Evolutionary conservation across 345 rosid species (phyloP), one percentile per base, ranked within the genome.

Genomic region (Moricandia arvensis): DNA sequence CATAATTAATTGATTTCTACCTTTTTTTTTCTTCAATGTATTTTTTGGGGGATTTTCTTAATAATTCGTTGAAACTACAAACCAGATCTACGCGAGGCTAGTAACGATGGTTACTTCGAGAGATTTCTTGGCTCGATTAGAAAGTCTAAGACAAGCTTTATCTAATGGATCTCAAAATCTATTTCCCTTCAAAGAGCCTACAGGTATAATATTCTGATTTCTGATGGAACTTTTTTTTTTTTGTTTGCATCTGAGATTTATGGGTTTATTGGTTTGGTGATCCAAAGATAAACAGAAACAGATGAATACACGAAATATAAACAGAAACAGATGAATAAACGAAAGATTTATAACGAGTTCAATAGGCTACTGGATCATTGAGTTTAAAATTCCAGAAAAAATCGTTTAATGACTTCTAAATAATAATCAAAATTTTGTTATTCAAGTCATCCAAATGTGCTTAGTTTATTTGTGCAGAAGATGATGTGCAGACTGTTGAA

Each of bases 121-220:
- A 33, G 80, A 89, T 24, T 94, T 90, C 87, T 75, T 91, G 84
- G 65, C 78, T 78, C 77, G 87, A 51, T 78, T 94, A 66, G 81
- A 89, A 43, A 72, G 85, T 35, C 68, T 89, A 11, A 85, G 82
- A 69, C 82, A 75, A 37, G 84, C 82, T 38, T 81, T 91, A 24
- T 57, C 64, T 33, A 29, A 90, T 51, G 93, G 85, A 57, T 64
- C 79, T n/a, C 66, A 77, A 62, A 75, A 80, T 64, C 88, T 80
- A 54, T 94, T 90, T 68, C 98, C 97, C 27, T 94, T 94, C 78
- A 86, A 87, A 74, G 93, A 90, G 81, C 89, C 97, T 4, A 84
- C 96, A 79, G 97, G 98, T 94, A 16, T 49, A 49, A 0, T 9
- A 34, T 37, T 73, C 37, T 51, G 6, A 35, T 51, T 33, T 6